These are phyloP conservation scores for Meyerozyma smithsonii DNA, from an alignment of 1,139 yeast genomes.

Conservation along the genomic window DNA sequence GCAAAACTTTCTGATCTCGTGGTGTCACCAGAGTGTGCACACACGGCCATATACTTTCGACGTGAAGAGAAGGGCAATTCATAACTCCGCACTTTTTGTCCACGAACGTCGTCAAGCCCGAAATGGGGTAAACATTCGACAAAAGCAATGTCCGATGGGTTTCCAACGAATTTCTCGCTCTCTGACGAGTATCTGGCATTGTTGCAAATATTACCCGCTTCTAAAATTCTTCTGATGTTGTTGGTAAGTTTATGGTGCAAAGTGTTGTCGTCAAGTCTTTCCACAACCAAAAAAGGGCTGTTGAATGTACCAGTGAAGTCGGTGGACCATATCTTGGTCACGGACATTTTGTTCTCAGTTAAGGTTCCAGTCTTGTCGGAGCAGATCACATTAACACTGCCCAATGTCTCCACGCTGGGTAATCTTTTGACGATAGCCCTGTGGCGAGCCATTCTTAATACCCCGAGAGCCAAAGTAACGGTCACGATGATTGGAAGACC, in stretches of 20 bases:
- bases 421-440: conserved; percentile 89
- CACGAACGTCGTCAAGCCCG: conserved; percentile 67
- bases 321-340: conserved; percentile 77
- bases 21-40: conserved; percentile 57
- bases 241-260: conserved; percentile 44
- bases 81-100: conserved; percentile 49
- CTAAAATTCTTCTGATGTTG: conserved; percentile 53
- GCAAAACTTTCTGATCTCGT: conserved; percentile 56
- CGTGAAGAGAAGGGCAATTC: conserved; percentile 84
- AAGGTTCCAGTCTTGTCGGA: conserved; percentile 94
- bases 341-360: conserved; percentile 92
- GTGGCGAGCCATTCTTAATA: conserved; percentile 88
- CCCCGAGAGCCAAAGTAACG: conserved; percentile 92
- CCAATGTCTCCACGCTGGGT: conserved; percentile 93
- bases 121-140: conserved; percentile 69
- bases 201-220: conserved; percentile 76
- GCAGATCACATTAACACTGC: conserved; percentile 92
- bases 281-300: conserved; percentile 45
- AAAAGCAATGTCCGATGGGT: conserved; percentile 91
- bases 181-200: conserved; percentile 70
- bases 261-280: conserved; percentile 32
- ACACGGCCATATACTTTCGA: conserved; percentile 87
- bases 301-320: conserved; percentile 57
- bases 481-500: conserved; percentile 96
- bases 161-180: conserved; percentile 72